These are phyloP conservation scores for Picochlorum sp. DNA, from an alignment of 139 green algal genomes.

Conservation along the genomic window DNA sequence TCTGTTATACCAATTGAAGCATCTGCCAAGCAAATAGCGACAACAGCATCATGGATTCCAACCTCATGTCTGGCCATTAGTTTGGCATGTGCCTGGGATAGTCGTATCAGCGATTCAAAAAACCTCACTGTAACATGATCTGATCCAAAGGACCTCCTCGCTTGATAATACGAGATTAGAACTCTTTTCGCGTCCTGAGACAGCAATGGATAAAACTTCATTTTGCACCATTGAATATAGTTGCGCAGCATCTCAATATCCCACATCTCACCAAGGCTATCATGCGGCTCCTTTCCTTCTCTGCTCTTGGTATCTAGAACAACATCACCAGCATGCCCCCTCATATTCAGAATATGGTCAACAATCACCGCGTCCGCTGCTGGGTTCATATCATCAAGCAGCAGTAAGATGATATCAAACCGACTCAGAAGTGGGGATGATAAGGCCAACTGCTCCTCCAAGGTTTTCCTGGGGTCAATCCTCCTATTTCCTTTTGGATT, in stretches of 20 bases:
- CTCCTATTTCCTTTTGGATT: conserved; percentile 21
- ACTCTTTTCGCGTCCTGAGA: conserved; percentile 44
- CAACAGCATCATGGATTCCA: conserved; percentile 45
- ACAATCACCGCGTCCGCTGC: conserved; percentile 59
- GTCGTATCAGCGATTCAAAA: conserved; percentile 76
- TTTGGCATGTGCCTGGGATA: conserved; percentile 79
- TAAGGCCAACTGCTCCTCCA: conserved; percentile 24
- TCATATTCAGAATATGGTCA: conserved; percentile 59
- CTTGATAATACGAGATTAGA: conserved; percentile 67
- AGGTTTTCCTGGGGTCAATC: conserved; percentile 22
- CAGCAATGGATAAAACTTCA: conserved; percentile 36
- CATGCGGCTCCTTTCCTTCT: neutral
- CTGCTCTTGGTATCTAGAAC: neutral
- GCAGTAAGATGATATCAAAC: conserved; percentile 86
- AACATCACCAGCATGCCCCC: neutral
- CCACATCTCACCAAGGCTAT: conserved; percentile 32
- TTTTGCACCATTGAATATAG: conserved; percentile 70
- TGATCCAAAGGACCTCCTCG: conserved; percentile 34
- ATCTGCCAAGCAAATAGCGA: conserved; percentile 50
- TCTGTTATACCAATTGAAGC: conserved; percentile 4
- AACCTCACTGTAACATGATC: conserved; percentile 65
- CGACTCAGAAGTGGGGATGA: conserved; percentile 55
- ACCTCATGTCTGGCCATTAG: conserved; percentile 52
- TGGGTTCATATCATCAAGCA: conserved; percentile 51
- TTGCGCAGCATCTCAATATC: conserved; percentile 45